Evolutionary conservation across 176 grass and related monocot genomes (phyloP).

Genomic region (Hordeum marinum): DNA sequence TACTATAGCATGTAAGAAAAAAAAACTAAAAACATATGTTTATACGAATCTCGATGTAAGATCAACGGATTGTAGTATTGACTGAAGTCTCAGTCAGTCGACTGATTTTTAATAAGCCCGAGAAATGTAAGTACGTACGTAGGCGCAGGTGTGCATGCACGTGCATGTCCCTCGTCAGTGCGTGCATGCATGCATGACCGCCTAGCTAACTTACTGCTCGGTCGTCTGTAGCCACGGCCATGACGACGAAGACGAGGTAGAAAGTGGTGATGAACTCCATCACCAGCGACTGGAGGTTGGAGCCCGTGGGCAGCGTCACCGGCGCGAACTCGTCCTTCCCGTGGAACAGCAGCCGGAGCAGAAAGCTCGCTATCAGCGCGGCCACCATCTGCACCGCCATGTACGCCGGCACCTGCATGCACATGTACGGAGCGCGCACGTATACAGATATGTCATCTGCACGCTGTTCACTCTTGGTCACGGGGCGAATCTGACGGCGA

Average conservation of each 20-base stretch:
- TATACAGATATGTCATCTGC: background rate
- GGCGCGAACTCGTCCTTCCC: constrained; percentile 12
- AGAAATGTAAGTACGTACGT: background rate
- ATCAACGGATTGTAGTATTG: too few relatives aligned
- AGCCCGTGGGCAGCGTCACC: constrained; percentile 26
- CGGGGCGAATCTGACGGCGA: background rate
- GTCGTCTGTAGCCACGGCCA: constrained; percentile 63
- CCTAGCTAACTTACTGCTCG: constrained; percentile 35
- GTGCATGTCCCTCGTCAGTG: background rate
- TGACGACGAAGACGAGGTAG: constrained; percentile 85
- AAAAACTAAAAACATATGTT: too few relatives aligned
- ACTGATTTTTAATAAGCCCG: too few relatives aligned
- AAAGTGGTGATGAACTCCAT: constrained; percentile 75
- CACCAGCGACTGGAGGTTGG: constrained; percentile 49
- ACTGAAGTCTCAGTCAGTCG: too few relatives aligned
- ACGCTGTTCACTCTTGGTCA: background rate
- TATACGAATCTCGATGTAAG: too few relatives aligned
- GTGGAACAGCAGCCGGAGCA: constrained; percentile 58
- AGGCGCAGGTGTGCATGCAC: background rate
- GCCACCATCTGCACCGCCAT: constrained; percentile 36
- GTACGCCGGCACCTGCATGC: constrained; percentile 57
- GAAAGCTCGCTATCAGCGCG: constrained; percentile 31
- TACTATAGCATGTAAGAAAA: too few relatives aligned
- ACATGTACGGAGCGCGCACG: background rate
- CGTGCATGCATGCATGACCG: background rate